These are phyloP conservation scores for Emericellopsis cladophorae DNA, from an alignment of 2,329 filamentous ascomycete species.

Conservation along the genomic window DNA sequence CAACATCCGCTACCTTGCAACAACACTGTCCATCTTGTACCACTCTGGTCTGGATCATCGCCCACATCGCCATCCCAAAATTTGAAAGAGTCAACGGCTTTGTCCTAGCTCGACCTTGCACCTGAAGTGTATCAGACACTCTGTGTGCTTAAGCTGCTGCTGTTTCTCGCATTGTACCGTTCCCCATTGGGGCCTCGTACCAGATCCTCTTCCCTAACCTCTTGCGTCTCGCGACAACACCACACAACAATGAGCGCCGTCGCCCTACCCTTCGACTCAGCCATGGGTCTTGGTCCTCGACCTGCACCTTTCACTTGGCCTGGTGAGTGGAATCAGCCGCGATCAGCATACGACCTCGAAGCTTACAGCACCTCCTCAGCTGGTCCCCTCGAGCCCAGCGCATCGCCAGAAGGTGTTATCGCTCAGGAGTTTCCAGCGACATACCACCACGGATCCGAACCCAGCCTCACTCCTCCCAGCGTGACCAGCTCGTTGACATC, in stretches of 20 bases:
- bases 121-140: too few relatives aligned
- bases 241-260: slow-evolving; percentile 24
- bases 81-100: too few relatives aligned
- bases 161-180: too few relatives aligned
- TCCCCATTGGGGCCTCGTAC: too few relatives aligned
- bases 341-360: neutral
- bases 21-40: too few relatives aligned
- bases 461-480: slow-evolving; percentile 36
- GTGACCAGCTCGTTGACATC: slow-evolving; percentile 40
- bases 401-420: slow-evolving; percentile 16
- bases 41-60: too few relatives aligned
- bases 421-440: slow-evolving; percentile 28
- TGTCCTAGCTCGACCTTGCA: too few relatives aligned
- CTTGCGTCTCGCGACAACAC: neutral
- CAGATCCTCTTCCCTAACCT: too few relatives aligned
- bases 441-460: slow-evolving; percentile 28
- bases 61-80: too few relatives aligned
- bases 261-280: slow-evolving; percentile 36
- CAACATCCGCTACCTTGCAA: too few relatives aligned
- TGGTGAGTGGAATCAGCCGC: slow-evolving; percentile 16
- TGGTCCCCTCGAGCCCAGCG: slow-evolving; percentile 21
- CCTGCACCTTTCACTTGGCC: slow-evolving; percentile 35
- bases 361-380: slow-evolving; percentile 2
- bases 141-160: too few relatives aligned
- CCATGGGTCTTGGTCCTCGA: slow-evolving; percentile 37